Conservation (phyloP, 2,329 filamentous ascomycete genomes). For the Clonostachys rhizophaga region DNA sequence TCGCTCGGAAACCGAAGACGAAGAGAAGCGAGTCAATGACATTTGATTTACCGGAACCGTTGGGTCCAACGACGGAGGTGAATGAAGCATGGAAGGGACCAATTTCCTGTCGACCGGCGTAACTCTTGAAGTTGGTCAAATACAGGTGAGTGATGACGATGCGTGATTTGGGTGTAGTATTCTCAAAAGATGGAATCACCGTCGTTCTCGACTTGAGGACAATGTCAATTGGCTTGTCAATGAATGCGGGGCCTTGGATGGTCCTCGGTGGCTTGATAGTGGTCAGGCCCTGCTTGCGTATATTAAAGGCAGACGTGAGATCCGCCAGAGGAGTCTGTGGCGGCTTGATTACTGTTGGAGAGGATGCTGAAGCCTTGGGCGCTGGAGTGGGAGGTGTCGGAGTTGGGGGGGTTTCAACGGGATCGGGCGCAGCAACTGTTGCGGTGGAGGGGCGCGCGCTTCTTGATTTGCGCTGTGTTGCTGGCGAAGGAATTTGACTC, state of each 20-base stretch:
- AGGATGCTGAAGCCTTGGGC: conserved; percentile 12
- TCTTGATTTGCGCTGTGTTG: conserved; percentile 9
- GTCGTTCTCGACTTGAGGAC: conserved; percentile 79
- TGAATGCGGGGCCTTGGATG: conserved; percentile 57
- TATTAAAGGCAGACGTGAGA: conserved; percentile 49
- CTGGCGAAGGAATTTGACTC: conserved; percentile 14
- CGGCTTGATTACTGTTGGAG: conserved; percentile 1
- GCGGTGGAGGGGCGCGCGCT: conserved; percentile 28
- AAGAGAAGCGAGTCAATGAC: conserved; percentile 97
- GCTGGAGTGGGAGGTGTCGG: conserved; percentile 53
- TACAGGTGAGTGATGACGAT: conserved; percentile 92
- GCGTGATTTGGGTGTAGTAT: conserved; percentile 72
- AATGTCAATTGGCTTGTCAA: conserved; percentile 93
- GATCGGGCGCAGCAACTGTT: conserved; percentile 31
- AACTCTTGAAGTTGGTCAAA: conserved; percentile 98
- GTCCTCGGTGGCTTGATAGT: conserved; percentile 69
- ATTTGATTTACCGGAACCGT: conserved; percentile 97
- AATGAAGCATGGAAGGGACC: conserved; percentile 97
- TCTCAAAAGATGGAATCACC: conserved; percentile 64
- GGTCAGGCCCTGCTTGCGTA: conserved; percentile 15
- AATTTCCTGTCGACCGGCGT: conserved; percentile 90
- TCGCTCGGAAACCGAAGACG: conserved; percentile 98
- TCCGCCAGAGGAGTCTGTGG: conserved; percentile 60
- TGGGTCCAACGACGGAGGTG: conserved; percentile 95
- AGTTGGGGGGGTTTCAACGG: conserved; percentile 33